Evolutionary conservation across 78 protist genomes (phyloP), one percentile per base, ranked within the genome.

Genomic region (Pelomyxa schiedti): DNA sequence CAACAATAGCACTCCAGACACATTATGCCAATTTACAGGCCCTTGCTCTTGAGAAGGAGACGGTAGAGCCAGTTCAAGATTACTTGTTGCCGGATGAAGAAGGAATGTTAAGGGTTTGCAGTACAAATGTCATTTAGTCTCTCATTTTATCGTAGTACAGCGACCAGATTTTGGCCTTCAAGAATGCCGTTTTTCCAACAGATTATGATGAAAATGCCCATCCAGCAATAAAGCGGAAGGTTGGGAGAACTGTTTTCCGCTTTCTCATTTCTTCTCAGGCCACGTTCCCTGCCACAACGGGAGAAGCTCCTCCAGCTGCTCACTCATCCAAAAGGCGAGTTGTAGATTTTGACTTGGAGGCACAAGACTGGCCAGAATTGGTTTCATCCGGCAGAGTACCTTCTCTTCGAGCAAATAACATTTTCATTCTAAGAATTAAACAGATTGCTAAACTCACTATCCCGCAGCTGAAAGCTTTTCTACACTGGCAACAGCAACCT

Each of bases 1-100:
- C 29, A 7, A 30, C 63, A 42, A 24, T 22, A 38, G 42, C 75
- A 22, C 69, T 85, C 8, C 86, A 85, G 39, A 74, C 74, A 64
- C 85, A 85, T 47, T 85, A 75, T 70, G 71, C 81, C 3, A 63
- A 47, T 35, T 30, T 85, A 0, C 82, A 85, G n/a, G 89, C 89
- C 29, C 0, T 85, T 1, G 89, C 89, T 39, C 35, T 85, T 58
- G 89, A 85, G 39, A 39, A 85, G 35, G 89, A 85, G 28, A 26
- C 30, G 28, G 76, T 75, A 8, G 89, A 75, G 28, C 42, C 32
- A 0, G 70, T 74, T n/a, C 22, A 29, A 1, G 89, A 85, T 28
- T 36, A 8, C 3, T 72, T 75, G n/a, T 30, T 28, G 32, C 82
- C 85, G n/a, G 78, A 79, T 53, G 4, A 16, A 28, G 69, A 36